A percentile compares a stretch with the other conserved stretches of the same genome.
phyloP scores from a whole-genome alignment of 352 stramenopile species.

The Sclerospora graminicola region DNA sequence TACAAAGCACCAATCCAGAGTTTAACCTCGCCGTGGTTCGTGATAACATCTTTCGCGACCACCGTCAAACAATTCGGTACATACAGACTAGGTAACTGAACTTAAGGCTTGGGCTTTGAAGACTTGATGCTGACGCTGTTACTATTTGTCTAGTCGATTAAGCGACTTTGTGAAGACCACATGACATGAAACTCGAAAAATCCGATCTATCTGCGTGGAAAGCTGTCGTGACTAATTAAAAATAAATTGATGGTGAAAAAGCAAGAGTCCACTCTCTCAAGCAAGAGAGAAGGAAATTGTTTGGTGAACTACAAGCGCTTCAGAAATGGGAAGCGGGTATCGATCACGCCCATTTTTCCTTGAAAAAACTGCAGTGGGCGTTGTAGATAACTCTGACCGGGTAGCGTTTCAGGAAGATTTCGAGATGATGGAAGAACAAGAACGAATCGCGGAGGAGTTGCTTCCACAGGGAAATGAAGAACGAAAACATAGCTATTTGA shows the following conservation, averaged over 20 bases:
- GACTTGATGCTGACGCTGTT: too few species aligned
- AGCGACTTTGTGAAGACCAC: slow-evolving; percentile 6
- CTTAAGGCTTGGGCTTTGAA: too few species aligned
- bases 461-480: slow-evolving; percentile 70
- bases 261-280: not conserved
- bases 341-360: slow-evolving; percentile 34
- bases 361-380: slow-evolving; percentile 39
- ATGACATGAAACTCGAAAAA: not conserved
- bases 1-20: too few species aligned
- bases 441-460: slow-evolving; percentile 77
- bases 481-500: slow-evolving; percentile 32
- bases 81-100: slow-evolving; percentile 8
- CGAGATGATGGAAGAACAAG: slow-evolving; percentile 78
- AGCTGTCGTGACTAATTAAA: slow-evolving; percentile 24
- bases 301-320: slow-evolving; percentile 77
- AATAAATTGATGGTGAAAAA: slow-evolving; percentile 48
- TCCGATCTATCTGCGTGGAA: too few species aligned
- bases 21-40: too few species aligned
- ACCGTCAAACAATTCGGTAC: too few species aligned
- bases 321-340: slow-evolving; percentile 65
- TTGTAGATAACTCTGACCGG: slow-evolving; percentile 58
- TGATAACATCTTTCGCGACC: too few species aligned
- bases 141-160: too few species aligned
- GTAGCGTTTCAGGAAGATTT: too few species aligned
- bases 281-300: slow-evolving; percentile 1